Conservation (phyloP, 257 asterid genomes). For the Nyctanthes arbortristis region DNA sequence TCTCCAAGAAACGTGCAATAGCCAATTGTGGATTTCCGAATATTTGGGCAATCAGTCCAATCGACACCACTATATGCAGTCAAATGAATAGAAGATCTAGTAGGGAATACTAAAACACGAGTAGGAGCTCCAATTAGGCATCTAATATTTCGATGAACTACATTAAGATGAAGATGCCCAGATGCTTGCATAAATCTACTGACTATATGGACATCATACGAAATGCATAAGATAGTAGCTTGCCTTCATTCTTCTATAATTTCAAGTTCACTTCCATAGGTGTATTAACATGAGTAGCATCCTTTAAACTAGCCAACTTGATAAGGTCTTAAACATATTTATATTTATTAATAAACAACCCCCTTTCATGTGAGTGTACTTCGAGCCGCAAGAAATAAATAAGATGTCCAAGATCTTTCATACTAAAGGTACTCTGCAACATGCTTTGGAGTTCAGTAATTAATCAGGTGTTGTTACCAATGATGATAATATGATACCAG, state of each 20-base stretch:
- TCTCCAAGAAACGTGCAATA: not conserved
- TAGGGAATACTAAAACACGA: not conserved
- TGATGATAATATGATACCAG: too few relatives aligned
- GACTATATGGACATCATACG: not conserved
- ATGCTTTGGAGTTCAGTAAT: too few relatives aligned
- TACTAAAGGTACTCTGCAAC: too few relatives aligned
- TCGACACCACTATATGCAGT: not conserved
- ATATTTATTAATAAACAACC: too few relatives aligned
- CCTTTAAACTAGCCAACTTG: slow-evolving; percentile 29
- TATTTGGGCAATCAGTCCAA: not conserved
- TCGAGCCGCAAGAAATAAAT: too few relatives aligned
- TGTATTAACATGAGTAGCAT: slow-evolving; percentile 6
- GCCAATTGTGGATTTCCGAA: not conserved
- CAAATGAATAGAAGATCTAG: not conserved
- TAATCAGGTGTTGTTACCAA: too few relatives aligned
- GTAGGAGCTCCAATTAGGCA: not conserved
- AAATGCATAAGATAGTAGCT: too few relatives aligned
- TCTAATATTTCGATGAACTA: not conserved
- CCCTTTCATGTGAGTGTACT: too few relatives aligned
- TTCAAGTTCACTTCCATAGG: not conserved
- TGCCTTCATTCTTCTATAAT: not conserved
- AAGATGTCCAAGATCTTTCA: too few relatives aligned
- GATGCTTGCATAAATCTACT: not conserved
- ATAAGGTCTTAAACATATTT: not conserved
- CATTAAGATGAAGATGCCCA: not conserved